Base-by-base conservation (phyloP, 768 basidiomycete genomes). In the Phanerochaete carnosa region DNA sequence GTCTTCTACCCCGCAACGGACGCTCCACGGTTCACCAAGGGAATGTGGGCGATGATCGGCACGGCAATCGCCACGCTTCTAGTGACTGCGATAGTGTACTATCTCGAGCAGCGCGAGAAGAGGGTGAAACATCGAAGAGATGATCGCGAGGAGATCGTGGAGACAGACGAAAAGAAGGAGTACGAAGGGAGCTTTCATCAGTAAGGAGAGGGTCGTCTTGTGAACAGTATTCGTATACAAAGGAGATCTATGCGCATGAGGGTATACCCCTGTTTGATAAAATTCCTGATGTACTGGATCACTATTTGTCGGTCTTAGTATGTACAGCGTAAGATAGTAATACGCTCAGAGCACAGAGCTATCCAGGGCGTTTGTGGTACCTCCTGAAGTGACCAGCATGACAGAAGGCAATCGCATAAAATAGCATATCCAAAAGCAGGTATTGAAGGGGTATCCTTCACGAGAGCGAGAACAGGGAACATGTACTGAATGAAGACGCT, bases 1-100 rank as follows among this genome's bases (percentile, higher is more conserved):
- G 78, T 90, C 23, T 85, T 88, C 69, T 90, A 89, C 71, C 85
- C 83, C n/a, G 87, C 88, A 4, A 86, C 85, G 26, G 85, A 89
- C 55, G 88, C 87, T 4, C 88, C 89, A 4, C 73, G 74, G 26
- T 90, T 90, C 71, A 77, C 68, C 19, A 89, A 83, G 26, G 89
- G 88, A 23, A 84, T 87, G 83, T 83, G 84, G 64, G 82, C 86
- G 11, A 86, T 88, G 84, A 77, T 88, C 33, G 82, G 81, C 47
- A 79, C 79, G 0, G 81, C 80, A 45, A 71, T 77, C 26, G 83
- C 83, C n/a, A 87, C 87, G 11, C 70, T 88, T 16, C 73, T 61
- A 6, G 76, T 80, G 29, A 88, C 86, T 2, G 82, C 76, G 74
- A 43, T 83, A 13, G 86, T 86, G 52, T 85, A 83, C 78, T 77